Percentiles rank a stretch among this genome's conserved stretches.
phyloP scores from a whole-genome alignment of 2,329 filamentous ascomycete genomes.

The Ophioceras dolichostomum region DNA sequence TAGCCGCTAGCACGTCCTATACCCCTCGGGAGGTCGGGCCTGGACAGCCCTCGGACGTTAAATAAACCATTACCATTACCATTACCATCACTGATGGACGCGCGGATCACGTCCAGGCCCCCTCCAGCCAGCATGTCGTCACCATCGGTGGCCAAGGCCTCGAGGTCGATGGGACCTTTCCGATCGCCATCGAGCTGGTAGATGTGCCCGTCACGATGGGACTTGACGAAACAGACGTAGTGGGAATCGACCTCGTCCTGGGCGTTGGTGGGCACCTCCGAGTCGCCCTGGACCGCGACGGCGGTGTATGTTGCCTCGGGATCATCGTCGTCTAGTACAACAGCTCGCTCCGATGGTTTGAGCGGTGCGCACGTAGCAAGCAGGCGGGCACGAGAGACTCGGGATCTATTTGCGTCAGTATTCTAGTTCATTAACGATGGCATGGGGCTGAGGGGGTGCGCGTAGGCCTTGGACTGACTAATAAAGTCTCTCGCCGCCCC shows the following conservation, averaged over 20 bases:
- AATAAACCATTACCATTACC: too few species aligned
- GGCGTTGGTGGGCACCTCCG: constrained; percentile 42
- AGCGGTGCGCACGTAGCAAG: constrained; percentile 51
- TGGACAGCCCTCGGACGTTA: too few species aligned
- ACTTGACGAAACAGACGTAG: constrained; percentile 60
- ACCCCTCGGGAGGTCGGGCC: too few species aligned
- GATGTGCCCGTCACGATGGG: constrained; percentile 32
- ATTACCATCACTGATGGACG: too few species aligned
- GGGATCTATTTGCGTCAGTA: constrained; percentile 32
- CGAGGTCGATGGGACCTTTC: constrained; percentile 46
- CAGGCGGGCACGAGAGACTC: constrained; percentile 31
- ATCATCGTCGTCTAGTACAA: constrained; percentile 55
- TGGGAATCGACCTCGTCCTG: constrained; percentile 55
- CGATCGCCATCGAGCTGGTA: constrained; percentile 60
- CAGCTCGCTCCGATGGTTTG: constrained; percentile 47
- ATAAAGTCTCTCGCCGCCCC: constrained; percentile 37
- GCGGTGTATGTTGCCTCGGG: constrained; percentile 63
- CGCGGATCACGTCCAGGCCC: too few species aligned
- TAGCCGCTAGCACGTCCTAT: too few species aligned
- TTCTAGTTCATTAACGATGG: too few species aligned
- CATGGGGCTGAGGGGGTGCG: too few species aligned
- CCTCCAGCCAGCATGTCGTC: constrained; percentile 24
- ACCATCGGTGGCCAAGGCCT: constrained; percentile 19
- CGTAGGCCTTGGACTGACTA: not conserved
- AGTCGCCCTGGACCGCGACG: constrained; percentile 57